phyloP scores from a whole-genome alignment of 345 rosid genomes.

The Linum tenue region DNA sequence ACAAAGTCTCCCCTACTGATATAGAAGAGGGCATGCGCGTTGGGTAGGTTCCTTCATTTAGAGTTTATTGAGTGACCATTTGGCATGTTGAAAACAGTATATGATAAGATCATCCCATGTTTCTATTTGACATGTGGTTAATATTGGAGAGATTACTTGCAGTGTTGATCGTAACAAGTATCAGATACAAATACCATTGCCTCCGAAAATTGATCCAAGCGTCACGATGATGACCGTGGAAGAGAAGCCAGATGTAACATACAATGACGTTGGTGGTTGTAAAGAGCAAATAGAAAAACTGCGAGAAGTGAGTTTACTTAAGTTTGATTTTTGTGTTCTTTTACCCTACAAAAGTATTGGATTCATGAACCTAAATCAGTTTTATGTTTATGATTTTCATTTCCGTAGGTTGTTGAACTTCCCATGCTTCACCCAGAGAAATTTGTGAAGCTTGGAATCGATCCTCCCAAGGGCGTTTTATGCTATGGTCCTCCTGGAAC shows the following conservation, averaged over 20 bases:
- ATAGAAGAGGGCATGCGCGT: slow-evolving; percentile 99
- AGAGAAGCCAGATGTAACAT: slow-evolving; percentile 97
- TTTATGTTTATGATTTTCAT: neutral
- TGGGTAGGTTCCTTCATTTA: too few species aligned
- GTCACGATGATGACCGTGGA: slow-evolving; percentile 99
- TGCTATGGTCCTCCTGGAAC: too few species aligned
- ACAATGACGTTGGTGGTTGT: slow-evolving; percentile 96
- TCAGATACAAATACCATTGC: slow-evolving; percentile 95
- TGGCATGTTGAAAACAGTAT: too few species aligned
- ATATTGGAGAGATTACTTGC: slow-evolving; percentile 13
- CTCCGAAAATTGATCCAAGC: slow-evolving; percentile 98
- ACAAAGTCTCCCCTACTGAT: slow-evolving; percentile 93
- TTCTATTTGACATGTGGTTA: too few species aligned
- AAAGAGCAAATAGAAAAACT: slow-evolving; percentile 97
- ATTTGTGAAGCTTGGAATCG: slow-evolving; percentile 96
- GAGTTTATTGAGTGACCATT: too few species aligned
- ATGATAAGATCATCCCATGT: too few species aligned
- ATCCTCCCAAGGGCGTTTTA: slow-evolving; percentile 97
- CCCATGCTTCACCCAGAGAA: slow-evolving; percentile 99
- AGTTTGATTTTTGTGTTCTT: slow-evolving; percentile 2
- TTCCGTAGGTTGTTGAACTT: slow-evolving; percentile 74
- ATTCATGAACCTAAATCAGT: neutral
- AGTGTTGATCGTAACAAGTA: slow-evolving; percentile 97
- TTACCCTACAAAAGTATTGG: neutral
- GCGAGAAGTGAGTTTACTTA: slow-evolving; percentile 58